These are phyloP conservation scores for Colletotrichum sp. DNA, from an alignment of 2,329 filamentous ascomycete species.

Conservation along the genomic window DNA sequence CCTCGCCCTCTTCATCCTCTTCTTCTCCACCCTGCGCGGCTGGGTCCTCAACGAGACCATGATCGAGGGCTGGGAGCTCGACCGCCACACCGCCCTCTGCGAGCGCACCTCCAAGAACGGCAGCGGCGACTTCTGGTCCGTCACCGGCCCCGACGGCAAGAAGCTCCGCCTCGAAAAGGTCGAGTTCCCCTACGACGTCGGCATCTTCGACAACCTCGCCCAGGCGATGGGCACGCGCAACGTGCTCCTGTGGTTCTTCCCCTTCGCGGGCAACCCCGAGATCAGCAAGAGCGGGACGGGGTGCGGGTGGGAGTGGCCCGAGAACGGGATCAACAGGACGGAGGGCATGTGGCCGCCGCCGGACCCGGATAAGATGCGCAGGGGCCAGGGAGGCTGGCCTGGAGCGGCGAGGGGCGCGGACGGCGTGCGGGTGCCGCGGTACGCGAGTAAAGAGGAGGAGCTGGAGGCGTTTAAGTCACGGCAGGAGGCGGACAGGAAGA, in stretches of 20 bases:
- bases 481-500: constrained; percentile 51
- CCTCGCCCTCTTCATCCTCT: constrained; percentile 68
- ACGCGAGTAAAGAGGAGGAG: constrained; percentile 46
- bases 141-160: constrained; percentile 39
- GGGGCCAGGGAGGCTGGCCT: constrained; percentile 41
- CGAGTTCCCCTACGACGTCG: constrained; percentile 84
- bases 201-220: constrained; percentile 74
- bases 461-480: constrained; percentile 54
- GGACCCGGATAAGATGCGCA: constrained; percentile 65
- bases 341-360: constrained; percentile 66
- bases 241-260: constrained; percentile 70
- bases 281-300: constrained; percentile 43
- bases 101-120: constrained; percentile 47
- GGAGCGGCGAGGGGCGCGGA: constrained; percentile 34
- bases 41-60: constrained; percentile 76
- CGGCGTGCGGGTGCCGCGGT: constrained; percentile 34
- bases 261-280: constrained; percentile 60
- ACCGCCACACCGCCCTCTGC: constrained; percentile 65
- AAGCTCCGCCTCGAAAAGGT: constrained; percentile 62
- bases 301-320: constrained; percentile 67
- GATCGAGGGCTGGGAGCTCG: constrained; percentile 80
- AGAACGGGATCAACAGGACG: constrained; percentile 77
- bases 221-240: constrained; percentile 78
- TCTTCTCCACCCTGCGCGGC: constrained; percentile 64
- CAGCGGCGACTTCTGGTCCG: constrained; percentile 41